phyloP scores from a whole-genome alignment of 441 rosid species.

The Adansonia madagascariensis region DNA sequence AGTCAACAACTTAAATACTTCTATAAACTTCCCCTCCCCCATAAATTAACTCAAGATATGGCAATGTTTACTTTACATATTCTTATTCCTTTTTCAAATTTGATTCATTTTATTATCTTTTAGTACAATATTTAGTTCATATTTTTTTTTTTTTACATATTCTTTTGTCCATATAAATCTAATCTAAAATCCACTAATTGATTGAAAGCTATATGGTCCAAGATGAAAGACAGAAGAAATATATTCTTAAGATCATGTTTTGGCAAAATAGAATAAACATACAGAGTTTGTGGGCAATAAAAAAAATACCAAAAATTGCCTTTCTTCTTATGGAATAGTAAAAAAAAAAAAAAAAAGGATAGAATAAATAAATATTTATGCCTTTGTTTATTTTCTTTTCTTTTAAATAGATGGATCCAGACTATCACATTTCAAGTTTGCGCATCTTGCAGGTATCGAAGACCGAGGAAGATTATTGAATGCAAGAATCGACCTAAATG shows the following conservation, averaged over 20 bases:
- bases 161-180: neutral
- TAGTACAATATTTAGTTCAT: neutral
- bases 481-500: too few relatives aligned
- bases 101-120: neutral
- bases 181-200: neutral
- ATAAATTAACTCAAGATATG: conserved; percentile 4
- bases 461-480: too few relatives aligned
- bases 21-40: neutral
- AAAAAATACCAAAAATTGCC: neutral
- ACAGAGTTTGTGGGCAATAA: neutral
- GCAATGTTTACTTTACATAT: neutral
- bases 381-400: too few relatives aligned
- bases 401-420: too few relatives aligned
- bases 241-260: neutral
- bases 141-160: neutral
- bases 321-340: too few relatives aligned
- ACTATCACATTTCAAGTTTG: too few relatives aligned
- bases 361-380: neutral
- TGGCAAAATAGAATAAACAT: neutral
- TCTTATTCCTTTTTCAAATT: neutral
- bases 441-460: too few relatives aligned
- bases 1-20: neutral
- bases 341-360: neutral
- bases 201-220: neutral
- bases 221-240: neutral